phyloP scores from a whole-genome alignment of 2,329 filamentous ascomycete species.

The Setomelanomma holmii region DNA sequence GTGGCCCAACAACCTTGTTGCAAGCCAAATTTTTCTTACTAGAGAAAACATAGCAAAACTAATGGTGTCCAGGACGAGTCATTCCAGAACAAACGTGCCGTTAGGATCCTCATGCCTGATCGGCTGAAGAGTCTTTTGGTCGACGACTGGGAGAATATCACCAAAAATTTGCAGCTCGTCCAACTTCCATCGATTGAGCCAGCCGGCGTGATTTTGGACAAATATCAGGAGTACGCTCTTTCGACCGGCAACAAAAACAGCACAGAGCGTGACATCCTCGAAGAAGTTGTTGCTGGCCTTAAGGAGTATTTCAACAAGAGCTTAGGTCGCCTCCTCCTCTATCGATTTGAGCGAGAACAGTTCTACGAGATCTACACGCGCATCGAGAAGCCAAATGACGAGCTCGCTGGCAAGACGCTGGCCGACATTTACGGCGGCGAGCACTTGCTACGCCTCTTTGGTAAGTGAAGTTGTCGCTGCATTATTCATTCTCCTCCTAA shows the following conservation, averaged over 20 bases:
- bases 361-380: constrained; percentile 78
- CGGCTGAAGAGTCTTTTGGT: constrained; percentile 90
- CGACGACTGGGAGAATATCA: constrained; percentile 98
- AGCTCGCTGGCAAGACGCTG: constrained; percentile 73
- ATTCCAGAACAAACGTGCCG: constrained; percentile 82
- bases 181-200: constrained; percentile 79
- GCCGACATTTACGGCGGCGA: constrained; percentile 91
- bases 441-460: constrained; percentile 86
- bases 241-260: constrained; percentile 65
- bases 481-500: neutral
- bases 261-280: constrained; percentile 81
- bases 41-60: too few species aligned
- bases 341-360: constrained; percentile 91
- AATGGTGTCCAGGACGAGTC: constrained; percentile 74
- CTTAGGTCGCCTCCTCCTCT: constrained; percentile 86
- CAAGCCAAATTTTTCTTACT: neutral
- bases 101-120: constrained; percentile 87
- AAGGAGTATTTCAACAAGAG: constrained; percentile 94
- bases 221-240: constrained; percentile 79
- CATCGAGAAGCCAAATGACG: constrained; percentile 67
- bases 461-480: constrained; percentile 59
- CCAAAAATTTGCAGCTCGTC: constrained; percentile 90
- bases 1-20: neutral
- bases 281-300: constrained; percentile 85
- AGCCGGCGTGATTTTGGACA: constrained; percentile 78